phyloP scores from a whole-genome alignment of 306 rosid genomes.

The Corylus heterophylla region DNA sequence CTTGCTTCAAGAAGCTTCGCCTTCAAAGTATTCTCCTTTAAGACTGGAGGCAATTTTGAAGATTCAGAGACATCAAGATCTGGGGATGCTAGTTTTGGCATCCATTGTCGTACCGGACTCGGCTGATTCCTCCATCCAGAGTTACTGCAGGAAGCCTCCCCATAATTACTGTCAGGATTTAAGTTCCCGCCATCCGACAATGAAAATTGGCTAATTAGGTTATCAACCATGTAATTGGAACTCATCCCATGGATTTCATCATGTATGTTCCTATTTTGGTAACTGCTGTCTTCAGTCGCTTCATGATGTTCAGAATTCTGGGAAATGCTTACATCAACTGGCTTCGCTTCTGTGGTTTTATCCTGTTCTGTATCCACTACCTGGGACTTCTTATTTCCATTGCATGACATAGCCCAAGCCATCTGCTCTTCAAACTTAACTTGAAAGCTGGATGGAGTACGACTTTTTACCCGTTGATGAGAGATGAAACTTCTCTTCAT shows the following conservation, averaged over 20 bases:
- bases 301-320: constrained; percentile 46
- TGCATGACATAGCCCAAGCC: constrained; percentile 63
- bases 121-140: constrained; percentile 94
- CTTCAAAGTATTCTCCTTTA: constrained; percentile 73
- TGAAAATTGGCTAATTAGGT: constrained; percentile 55
- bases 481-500: constrained; percentile 41
- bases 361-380: constrained; percentile 44
- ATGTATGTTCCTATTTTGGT: constrained; percentile 43
- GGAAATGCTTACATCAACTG: constrained; percentile 40
- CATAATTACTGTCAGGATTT: constrained; percentile 46
- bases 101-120: constrained; percentile 88
- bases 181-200: constrained; percentile 56
- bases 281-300: constrained; percentile 35
- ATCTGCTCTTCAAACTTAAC: constrained; percentile 81
- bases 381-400: constrained; percentile 55
- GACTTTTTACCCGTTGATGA: constrained; percentile 63
- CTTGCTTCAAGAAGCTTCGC: constrained; percentile 98
- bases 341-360: constrained; percentile 38
- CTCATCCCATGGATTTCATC: constrained; percentile 44
- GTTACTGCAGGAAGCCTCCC: constrained; percentile 90
- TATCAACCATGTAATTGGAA: constrained; percentile 52
- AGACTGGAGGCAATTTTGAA: constrained; percentile 52
- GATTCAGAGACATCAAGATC: constrained; percentile 50
- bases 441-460: constrained; percentile 68
- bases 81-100: constrained; percentile 47